Evolutionary conservation across 257 asterid genomes (phyloP).

Genomic region (Handroanthus guayacan): DNA sequence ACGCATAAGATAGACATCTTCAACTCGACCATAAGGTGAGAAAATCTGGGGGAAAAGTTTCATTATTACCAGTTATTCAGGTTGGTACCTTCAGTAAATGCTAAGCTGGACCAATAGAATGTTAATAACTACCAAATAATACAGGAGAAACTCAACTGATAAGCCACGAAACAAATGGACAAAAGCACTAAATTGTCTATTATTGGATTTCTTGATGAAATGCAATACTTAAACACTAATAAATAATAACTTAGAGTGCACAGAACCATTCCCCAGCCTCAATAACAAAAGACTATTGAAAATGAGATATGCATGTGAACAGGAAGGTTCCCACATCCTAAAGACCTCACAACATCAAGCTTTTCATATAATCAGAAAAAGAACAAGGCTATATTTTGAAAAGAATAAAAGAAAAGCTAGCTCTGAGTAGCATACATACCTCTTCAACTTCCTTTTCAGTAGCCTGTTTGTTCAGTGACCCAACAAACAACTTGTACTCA

Average conservation of each 20-base stretch:
- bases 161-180: conserved; percentile 10
- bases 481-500: conserved; percentile 91
- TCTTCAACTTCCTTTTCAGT: conserved; percentile 93
- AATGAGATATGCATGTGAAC: conserved; percentile 2
- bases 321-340: conserved; percentile 15
- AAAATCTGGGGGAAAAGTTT: conserved; percentile 66
- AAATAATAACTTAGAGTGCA: neutral
- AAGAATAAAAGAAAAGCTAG: conserved; percentile 30
- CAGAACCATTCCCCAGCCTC: neutral
- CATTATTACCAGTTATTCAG: conserved; percentile 25
- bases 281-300: neutral
- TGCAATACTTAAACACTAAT: neutral
- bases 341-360: neutral
- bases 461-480: conserved; percentile 87
- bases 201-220: neutral
- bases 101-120: conserved; percentile 2
- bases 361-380: conserved; percentile 21
- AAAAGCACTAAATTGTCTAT: neutral
- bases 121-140: conserved; percentile 25
- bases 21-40: conserved; percentile 85
- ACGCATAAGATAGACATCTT: conserved; percentile 98
- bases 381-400: conserved; percentile 16
- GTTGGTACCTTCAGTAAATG: conserved; percentile 20
- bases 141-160: conserved; percentile 13
- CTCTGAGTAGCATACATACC: conserved; percentile 52